Percentiles rank a stretch among this genome's conserved stretches.
phyloP scores from a whole-genome alignment of 2,329 filamentous ascomycete species.

The Pleochaeta shiraiana region DNA sequence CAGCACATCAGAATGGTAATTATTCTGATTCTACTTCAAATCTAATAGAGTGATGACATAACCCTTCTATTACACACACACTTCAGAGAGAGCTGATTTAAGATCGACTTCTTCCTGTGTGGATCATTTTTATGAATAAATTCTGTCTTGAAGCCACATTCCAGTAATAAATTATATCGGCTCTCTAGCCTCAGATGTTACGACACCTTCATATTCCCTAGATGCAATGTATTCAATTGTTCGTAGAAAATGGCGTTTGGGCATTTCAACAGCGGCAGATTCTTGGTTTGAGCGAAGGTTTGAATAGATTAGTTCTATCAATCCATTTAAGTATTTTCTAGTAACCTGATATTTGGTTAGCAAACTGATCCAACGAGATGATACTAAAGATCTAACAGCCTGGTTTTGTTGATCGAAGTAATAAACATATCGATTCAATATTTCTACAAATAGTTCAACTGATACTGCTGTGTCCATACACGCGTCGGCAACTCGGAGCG shows the following conservation, averaged over 20 bases:
- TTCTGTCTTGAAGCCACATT: not conserved
- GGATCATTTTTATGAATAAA: too few relatives aligned
- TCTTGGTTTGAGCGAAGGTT: constrained; percentile 76
- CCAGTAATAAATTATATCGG: not conserved
- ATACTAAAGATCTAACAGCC: constrained; percentile 35
- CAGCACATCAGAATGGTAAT: too few relatives aligned
- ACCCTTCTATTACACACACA: too few relatives aligned
- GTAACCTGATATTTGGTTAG: constrained; percentile 37
- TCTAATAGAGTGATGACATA: too few relatives aligned
- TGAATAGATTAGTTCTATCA: constrained; percentile 95
- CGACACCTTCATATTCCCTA: constrained; percentile 81
- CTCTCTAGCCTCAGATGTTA: constrained; percentile 22
- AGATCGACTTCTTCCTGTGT: too few relatives aligned
- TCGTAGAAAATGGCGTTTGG: constrained; percentile 81
- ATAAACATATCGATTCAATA: constrained; percentile 94
- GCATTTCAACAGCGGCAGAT: constrained; percentile 64
- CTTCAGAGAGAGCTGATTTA: too few relatives aligned
- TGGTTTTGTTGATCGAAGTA: constrained; percentile 99
- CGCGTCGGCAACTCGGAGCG: constrained; percentile 85
- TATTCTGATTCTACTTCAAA: too few relatives aligned
- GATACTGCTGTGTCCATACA: constrained; percentile 98
- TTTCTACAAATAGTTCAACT: constrained; percentile 96
- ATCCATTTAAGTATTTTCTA: constrained; percentile 90
- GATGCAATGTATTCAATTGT: constrained; percentile 86
- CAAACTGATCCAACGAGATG: not conserved